A percentile compares a stretch with the other conserved stretches of the same genome.
Evolutionary conservation across 352 stramenopile genomes (phyloP).

Genomic region (Phytopythium aichiense): DNA sequence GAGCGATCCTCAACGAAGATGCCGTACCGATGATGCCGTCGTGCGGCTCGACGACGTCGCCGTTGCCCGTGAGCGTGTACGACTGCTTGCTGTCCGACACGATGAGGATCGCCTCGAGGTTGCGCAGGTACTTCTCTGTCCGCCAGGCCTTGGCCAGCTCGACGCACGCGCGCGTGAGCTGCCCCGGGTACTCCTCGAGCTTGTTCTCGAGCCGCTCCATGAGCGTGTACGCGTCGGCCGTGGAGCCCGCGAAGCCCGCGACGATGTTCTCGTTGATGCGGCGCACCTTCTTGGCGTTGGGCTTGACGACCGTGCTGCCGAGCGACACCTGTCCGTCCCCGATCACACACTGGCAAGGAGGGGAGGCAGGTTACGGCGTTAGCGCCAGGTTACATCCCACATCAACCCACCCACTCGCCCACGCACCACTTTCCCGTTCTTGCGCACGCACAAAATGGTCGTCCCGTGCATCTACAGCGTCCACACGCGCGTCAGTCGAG

Average conservation of each 20-base stretch:
- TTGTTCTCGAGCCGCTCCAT: constrained; percentile 98
- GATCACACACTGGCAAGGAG: constrained; percentile 86
- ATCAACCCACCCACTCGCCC: background rate
- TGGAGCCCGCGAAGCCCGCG: constrained; percentile 96
- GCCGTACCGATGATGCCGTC: constrained; percentile 90
- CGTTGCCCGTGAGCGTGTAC: constrained; percentile 98
- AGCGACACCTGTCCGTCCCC: constrained; percentile 98
- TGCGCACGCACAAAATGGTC: constrained; percentile 98
- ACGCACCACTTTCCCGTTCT: constrained; percentile 95
- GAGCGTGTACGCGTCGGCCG: constrained; percentile 97
- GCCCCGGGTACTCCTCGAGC: constrained; percentile 97
- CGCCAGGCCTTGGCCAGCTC: constrained; percentile 99
- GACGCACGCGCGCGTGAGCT: constrained; percentile 96
- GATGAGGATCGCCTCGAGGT: constrained; percentile 93
- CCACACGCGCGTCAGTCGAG: background rate
- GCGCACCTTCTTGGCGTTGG: constrained; percentile 98
- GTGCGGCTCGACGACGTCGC: constrained; percentile 96
- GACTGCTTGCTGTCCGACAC: constrained; percentile 95
- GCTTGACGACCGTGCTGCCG: constrained; percentile 95
- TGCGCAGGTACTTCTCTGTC: constrained; percentile 98
- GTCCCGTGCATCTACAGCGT: constrained; percentile 89
- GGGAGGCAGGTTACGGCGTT: background rate
- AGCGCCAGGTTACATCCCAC: background rate
- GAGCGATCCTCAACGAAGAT: background rate
- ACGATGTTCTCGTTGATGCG: constrained; percentile 94